Conservation (phyloP, 768 basidiomycete species). For the Boletus barrowsii region DNA sequence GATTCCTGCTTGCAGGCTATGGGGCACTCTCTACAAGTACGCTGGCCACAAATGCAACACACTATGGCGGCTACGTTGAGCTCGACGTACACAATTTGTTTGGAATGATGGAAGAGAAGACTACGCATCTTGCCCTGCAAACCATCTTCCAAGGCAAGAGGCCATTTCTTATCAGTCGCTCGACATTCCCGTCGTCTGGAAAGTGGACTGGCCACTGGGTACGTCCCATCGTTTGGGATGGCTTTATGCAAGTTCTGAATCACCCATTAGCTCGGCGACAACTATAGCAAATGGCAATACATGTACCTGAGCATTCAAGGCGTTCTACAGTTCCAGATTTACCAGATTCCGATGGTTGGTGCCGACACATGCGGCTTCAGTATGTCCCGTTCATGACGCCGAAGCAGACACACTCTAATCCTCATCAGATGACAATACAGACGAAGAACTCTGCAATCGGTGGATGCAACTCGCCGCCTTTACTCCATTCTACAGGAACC, state of each 20-base stretch:
- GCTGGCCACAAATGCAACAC: slow-evolving; percentile 70
- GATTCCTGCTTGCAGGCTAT: slow-evolving; percentile 33
- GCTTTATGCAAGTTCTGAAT: neutral
- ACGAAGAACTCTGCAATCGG: slow-evolving; percentile 78
- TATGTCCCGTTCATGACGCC: slow-evolving; percentile 4
- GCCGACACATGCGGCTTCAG: slow-evolving; percentile 55
- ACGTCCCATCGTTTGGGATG: too few species aligned
- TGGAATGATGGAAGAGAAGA: slow-evolving; percentile 68
- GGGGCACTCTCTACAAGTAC: slow-evolving; percentile 54
- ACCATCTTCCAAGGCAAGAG: slow-evolving; percentile 54
- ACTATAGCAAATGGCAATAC: slow-evolving; percentile 72
- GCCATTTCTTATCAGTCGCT: slow-evolving; percentile 69
- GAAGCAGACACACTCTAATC: neutral
- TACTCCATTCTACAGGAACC: slow-evolving; percentile 80
- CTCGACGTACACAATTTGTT: slow-evolving; percentile 70
- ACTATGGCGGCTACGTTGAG: slow-evolving; percentile 58
- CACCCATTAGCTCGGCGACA: slow-evolving; percentile 61
- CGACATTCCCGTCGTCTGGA: slow-evolving; percentile 66
- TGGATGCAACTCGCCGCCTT: slow-evolving; percentile 90
- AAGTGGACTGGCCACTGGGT: slow-evolving; percentile 76
- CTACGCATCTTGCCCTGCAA: slow-evolving; percentile 59
- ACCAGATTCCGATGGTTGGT: slow-evolving; percentile 81
- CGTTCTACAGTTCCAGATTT: slow-evolving; percentile 78
- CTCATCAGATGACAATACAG: slow-evolving; percentile 51
- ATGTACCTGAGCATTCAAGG: slow-evolving; percentile 71